Percentiles rank a stretch among this genome's conserved stretches.
Conservation (phyloP, 2,329 filamentous ascomycete species). For the Penicillium sp. region DNA sequence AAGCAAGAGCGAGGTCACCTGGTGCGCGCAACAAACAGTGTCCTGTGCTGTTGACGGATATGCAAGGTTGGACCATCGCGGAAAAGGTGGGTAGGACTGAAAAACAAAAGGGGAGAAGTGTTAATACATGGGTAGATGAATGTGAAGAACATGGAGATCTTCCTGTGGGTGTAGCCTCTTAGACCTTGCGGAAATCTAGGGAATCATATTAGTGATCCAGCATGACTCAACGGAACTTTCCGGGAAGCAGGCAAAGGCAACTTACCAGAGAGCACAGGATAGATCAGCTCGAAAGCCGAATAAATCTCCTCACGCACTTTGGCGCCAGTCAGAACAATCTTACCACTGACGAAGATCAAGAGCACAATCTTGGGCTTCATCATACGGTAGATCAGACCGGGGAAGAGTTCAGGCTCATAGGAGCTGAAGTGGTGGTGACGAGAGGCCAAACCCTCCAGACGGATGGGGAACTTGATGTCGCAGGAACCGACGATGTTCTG, state of each 20-base stretch:
- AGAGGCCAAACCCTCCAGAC: slow-evolving; percentile 90
- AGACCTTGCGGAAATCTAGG: slow-evolving; percentile 66
- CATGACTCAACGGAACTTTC: slow-evolving; percentile 24
- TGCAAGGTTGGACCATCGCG: neutral
- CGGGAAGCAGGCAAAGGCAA: slow-evolving; percentile 14
- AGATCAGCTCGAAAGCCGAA: slow-evolving; percentile 95
- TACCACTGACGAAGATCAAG: slow-evolving; percentile 95
- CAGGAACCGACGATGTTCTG: slow-evolving; percentile 99
- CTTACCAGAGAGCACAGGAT: slow-evolving; percentile 86
- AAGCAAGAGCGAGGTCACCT: neutral
- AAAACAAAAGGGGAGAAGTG: slow-evolving; percentile 25
- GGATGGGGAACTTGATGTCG: slow-evolving; percentile 99
- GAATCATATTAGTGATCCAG: slow-evolving; percentile 2
- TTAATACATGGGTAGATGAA: slow-evolving; percentile 32
- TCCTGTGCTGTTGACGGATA: neutral
- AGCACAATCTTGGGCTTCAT: slow-evolving; percentile 99
- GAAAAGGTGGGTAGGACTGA: slow-evolving; percentile 17
- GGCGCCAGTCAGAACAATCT: slow-evolving; percentile 96
- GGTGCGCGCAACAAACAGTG: slow-evolving; percentile 7
- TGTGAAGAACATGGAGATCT: slow-evolving; percentile 23
- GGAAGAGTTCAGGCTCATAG: slow-evolving; percentile 97
- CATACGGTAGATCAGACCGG: slow-evolving; percentile 99
- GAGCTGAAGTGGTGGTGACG: slow-evolving; percentile 99
- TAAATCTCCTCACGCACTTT: slow-evolving; percentile 99
- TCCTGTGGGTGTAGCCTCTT: slow-evolving; percentile 28